Percentiles rank a stretch among this genome's conserved stretches.
Evolutionary conservation across 2,329 filamentous ascomycete species (phyloP).

Genomic region (Ascochyta pisi): DNA sequence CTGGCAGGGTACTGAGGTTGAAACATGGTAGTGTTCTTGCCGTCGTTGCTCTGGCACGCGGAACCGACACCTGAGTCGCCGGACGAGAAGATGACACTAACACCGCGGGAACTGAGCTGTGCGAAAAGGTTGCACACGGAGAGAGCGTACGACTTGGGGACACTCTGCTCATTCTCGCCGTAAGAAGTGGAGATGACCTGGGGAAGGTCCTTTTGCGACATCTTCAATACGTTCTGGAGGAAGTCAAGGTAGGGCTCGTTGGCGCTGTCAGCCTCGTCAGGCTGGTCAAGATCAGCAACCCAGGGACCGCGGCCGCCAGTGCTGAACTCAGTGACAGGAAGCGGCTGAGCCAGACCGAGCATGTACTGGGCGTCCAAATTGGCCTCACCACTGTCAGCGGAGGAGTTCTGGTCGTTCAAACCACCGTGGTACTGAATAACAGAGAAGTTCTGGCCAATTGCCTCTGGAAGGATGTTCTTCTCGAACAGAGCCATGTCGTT

Average conservation of each 20-base stretch:
- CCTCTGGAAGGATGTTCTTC: slow-evolving; percentile 45
- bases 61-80: slow-evolving; percentile 66
- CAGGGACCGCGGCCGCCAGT: slow-evolving; percentile 64
- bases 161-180: slow-evolving; percentile 69
- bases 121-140: slow-evolving; percentile 69
- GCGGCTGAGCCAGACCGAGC: slow-evolving; percentile 60
- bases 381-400: slow-evolving; percentile 56
- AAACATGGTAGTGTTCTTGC: slow-evolving; percentile 61
- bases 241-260: slow-evolving; percentile 74
- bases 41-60: slow-evolving; percentile 65
- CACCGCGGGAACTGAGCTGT: slow-evolving; percentile 70
- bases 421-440: slow-evolving; percentile 41
- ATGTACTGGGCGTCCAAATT: slow-evolving; percentile 70
- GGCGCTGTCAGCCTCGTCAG: slow-evolving; percentile 51
- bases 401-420: slow-evolving; percentile 31
- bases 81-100: slow-evolving; percentile 66
- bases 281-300: slow-evolving; percentile 56
- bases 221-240: slow-evolving; percentile 63
- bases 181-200: slow-evolving; percentile 71
- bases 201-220: slow-evolving; percentile 60
- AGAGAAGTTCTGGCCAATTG: slow-evolving; percentile 54
- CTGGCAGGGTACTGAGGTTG: slow-evolving; percentile 69
- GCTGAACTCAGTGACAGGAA: slow-evolving; percentile 64
- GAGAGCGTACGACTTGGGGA: slow-evolving; percentile 66
- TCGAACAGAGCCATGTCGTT: slow-evolving; percentile 55